Evolutionary conservation across 2,329 filamentous ascomycete species (phyloP).

Genomic region (Emericellopsis atlantica): DNA sequence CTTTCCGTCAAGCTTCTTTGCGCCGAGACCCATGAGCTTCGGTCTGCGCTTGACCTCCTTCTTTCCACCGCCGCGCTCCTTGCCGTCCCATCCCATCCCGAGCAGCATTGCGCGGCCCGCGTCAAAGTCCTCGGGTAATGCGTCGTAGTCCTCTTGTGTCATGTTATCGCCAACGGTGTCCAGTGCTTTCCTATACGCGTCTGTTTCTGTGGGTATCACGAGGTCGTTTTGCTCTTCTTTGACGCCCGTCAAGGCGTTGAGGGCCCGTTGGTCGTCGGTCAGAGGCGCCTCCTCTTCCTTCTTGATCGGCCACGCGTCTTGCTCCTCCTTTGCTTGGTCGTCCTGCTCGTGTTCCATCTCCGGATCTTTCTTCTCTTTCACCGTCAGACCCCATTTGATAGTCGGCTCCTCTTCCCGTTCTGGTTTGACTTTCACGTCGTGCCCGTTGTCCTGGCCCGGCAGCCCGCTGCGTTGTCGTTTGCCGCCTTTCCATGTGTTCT

Average conservation of each 20-base stretch:
- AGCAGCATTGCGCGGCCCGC: slow-evolving; percentile 70
- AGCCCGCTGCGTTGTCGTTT: slow-evolving; percentile 26
- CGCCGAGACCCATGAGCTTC: slow-evolving; percentile 77
- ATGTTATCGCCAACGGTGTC: slow-evolving; percentile 61
- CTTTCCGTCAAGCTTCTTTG: slow-evolving; percentile 62
- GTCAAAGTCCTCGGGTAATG: slow-evolving; percentile 77
- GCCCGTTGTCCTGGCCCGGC: slow-evolving; percentile 27
- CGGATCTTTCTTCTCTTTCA: slow-evolving; percentile 31
- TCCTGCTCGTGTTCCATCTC: slow-evolving; percentile 38
- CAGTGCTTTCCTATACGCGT: slow-evolving; percentile 60
- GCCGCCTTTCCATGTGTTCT: slow-evolving; percentile 50
- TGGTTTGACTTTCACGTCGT: neutral
- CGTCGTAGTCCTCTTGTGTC: slow-evolving; percentile 72
- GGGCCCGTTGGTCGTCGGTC: slow-evolving; percentile 36
- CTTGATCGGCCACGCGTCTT: slow-evolving; percentile 4
- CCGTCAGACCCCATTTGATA: slow-evolving; percentile 41
- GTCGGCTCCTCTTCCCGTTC: slow-evolving; percentile 23
- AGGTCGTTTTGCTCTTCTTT: neutral
- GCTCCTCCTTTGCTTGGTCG: neutral
- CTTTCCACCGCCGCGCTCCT: slow-evolving; percentile 34
- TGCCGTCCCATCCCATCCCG: slow-evolving; percentile 90
- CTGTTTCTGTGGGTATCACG: slow-evolving; percentile 47
- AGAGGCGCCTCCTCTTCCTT: slow-evolving; percentile 42
- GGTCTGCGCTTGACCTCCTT: slow-evolving; percentile 61
- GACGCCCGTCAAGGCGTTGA: slow-evolving; percentile 19